Evolutionary conservation across 805 yeast genomes (phyloP).

Genomic region (Ogataea methylovora): DNA sequence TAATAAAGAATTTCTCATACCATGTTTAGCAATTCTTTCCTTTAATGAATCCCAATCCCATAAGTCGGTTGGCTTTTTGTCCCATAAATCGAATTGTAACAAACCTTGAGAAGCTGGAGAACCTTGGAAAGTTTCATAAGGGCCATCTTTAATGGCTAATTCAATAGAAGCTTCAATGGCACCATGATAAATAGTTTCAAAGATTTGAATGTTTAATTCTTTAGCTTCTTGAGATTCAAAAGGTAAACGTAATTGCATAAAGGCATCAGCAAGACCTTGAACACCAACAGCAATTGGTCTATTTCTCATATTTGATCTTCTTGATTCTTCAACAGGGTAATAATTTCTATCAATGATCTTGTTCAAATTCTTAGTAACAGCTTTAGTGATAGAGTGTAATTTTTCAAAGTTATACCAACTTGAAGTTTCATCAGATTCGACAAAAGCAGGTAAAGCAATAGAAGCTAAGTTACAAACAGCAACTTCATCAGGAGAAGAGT

Average conservation of each 20-base stretch:
- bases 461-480: conserved; percentile 60
- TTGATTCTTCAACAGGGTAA: conserved; percentile 51
- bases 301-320: conserved; percentile 45
- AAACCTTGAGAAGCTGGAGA: conserved; percentile 55
- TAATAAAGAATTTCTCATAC: conserved; percentile 50
- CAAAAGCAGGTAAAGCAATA: conserved; percentile 49
- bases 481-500: conserved; percentile 49
- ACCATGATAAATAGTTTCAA: conserved; percentile 55
- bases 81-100: conserved; percentile 53
- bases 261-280: conserved; percentile 55
- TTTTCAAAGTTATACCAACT: conserved; percentile 48
- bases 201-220: conserved; percentile 49
- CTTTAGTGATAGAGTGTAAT: conserved; percentile 47
- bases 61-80: conserved; percentile 49
- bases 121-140: conserved; percentile 43
- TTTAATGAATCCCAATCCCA: conserved; percentile 55
- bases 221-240: conserved; percentile 52
- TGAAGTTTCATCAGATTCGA: conserved; percentile 33
- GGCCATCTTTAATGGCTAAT: conserved; percentile 43
- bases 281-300: conserved; percentile 61
- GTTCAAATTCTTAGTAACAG: conserved; percentile 47
- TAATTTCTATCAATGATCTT: conserved; percentile 48
- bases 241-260: conserved; percentile 47
- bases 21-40: conserved; percentile 38
- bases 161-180: conserved; percentile 51